Conservation (phyloP, 1,139 yeast species). For the Geotrichum candidum region DNA sequence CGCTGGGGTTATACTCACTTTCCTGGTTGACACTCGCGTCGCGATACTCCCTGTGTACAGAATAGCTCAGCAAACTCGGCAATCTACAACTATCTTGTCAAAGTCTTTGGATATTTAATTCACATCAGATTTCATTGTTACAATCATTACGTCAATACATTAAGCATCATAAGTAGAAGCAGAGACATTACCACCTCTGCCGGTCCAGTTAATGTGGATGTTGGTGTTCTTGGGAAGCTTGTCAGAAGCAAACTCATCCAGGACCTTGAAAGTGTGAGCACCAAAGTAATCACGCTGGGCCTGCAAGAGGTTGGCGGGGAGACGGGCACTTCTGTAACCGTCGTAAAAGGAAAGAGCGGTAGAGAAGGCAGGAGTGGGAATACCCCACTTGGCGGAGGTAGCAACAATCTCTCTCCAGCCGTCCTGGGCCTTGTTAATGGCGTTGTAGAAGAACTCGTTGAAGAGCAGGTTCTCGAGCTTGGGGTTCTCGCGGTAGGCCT, state of each 20-base stretch:
- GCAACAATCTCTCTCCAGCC: conserved; percentile 92
- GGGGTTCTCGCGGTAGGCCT: conserved; percentile 92
- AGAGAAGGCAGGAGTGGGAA: conserved; percentile 96
- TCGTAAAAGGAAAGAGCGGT: conserved; percentile 98
- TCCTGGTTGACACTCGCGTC: too few species aligned
- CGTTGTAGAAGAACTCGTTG: conserved; percentile 89
- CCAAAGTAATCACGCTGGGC: conserved; percentile 99
- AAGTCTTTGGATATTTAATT: too few species aligned
- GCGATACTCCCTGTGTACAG: too few species aligned
- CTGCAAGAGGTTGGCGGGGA: conserved; percentile 97
- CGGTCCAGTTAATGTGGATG: conserved; percentile 99
- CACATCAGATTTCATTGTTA: too few species aligned
- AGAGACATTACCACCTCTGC: conserved; percentile 95
- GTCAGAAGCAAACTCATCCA: conserved; percentile 77
- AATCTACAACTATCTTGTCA: too few species aligned
- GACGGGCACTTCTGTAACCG: conserved; percentile 92
- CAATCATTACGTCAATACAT: conserved; percentile 17
- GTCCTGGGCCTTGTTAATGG: conserved; percentile 85
- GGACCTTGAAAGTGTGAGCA: conserved; percentile 96
- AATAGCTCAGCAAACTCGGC: too few species aligned
- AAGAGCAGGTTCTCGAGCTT: conserved; percentile 90
- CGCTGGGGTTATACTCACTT: too few species aligned
- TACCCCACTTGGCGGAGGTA: conserved; percentile 74
- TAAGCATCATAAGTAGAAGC: conserved; percentile 93
- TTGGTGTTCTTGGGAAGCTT: conserved; percentile 71